These are phyloP conservation scores for Globomyces sp. DNA, from an alignment of 371 early-diverging fungal genomes.

Conservation along the genomic window DNA sequence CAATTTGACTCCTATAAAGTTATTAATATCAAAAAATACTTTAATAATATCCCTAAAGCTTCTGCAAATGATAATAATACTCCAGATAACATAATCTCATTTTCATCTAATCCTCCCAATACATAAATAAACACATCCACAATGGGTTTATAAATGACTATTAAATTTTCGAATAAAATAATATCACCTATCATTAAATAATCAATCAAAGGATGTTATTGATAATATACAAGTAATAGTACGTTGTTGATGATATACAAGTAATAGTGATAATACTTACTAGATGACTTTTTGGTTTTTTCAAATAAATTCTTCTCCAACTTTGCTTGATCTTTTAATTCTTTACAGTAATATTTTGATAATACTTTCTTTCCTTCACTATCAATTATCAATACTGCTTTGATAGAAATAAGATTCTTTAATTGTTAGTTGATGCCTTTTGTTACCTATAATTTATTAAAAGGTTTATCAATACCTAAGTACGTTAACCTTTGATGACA, in stretches of 20 bases:
- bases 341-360: slow-evolving; percentile 50
- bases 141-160: slow-evolving; percentile 80
- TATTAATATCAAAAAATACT: slow-evolving; percentile 71
- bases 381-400: slow-evolving; percentile 89
- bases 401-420: slow-evolving; percentile 47
- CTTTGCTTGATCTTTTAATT: slow-evolving; percentile 83
- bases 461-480: too few species aligned
- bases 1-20: slow-evolving; percentile 72
- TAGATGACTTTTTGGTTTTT: slow-evolving; percentile 63
- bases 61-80: slow-evolving; percentile 83
- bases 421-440: too few species aligned
- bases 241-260: not conserved
- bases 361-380: slow-evolving; percentile 95
- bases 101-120: slow-evolving; percentile 89
- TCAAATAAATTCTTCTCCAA: slow-evolving; percentile 91
- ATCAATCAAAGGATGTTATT: not conserved
- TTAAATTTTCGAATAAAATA: slow-evolving; percentile 85
- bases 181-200: slow-evolving; percentile 64
- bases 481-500: too few species aligned
- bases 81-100: slow-evolving; percentile 82
- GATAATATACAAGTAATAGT: not conserved
- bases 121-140: slow-evolving; percentile 89
- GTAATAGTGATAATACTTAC: slow-evolving; percentile 12
- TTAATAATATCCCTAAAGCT: slow-evolving; percentile 77
- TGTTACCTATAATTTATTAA: too few species aligned